phyloP scores from a whole-genome alignment of 1,139 yeast genomes.

The Pneumocystis carinii region DNA sequence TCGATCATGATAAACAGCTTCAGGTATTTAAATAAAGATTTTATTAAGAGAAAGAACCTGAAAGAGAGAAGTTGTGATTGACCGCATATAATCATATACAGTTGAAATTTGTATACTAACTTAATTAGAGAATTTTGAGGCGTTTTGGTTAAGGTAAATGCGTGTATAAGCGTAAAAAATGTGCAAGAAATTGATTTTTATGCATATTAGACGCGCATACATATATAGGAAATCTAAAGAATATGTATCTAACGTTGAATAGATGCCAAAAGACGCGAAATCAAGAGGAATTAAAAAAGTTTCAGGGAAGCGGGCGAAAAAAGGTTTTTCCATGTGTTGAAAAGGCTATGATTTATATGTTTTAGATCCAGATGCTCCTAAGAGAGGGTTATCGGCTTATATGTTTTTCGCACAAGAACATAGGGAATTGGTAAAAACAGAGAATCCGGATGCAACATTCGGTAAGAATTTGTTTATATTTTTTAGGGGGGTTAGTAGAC shows the following conservation, averaged over 20 bases:
- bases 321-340: background rate
- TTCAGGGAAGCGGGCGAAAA: background rate
- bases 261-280: background rate
- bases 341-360: background rate
- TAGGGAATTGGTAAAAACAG: slow-evolving; percentile 88
- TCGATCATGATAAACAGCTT: background rate
- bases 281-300: background rate
- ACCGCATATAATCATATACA: background rate
- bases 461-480: slow-evolving; percentile 32
- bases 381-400: slow-evolving; percentile 94
- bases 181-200: background rate
- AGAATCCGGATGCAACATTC: slow-evolving; percentile 84
- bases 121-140: background rate
- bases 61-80: background rate
- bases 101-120: background rate
- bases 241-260: background rate
- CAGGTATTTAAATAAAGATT: background rate
- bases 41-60: background rate
- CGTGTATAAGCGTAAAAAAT: background rate
- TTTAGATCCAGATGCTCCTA: slow-evolving; percentile 92
- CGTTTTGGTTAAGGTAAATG: background rate
- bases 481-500: background rate
- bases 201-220: background rate
- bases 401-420: slow-evolving; percentile 97
- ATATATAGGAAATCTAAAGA: background rate